A percentile compares a stretch with the other conserved stretches of the same genome.
Evolutionary conservation across 2,329 filamentous ascomycete genomes (phyloP).

Genomic region (Epichloe gansuensis): DNA sequence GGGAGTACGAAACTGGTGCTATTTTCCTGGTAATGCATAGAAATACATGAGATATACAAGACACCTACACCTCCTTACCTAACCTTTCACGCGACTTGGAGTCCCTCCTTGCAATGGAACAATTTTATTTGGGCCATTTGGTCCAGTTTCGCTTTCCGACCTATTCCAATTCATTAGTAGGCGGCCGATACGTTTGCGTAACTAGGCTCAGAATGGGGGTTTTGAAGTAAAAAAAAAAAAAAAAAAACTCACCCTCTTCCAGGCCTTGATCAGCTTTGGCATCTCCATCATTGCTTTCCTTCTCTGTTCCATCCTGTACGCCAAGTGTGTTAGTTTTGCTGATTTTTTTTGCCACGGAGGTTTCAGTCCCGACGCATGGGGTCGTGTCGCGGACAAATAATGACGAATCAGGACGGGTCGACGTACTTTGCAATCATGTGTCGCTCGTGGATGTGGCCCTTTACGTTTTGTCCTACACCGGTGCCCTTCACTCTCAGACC

Average conservation of each 20-base stretch:
- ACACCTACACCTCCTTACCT: neutral
- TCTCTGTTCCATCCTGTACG: constrained; percentile 64
- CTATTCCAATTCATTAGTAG: constrained; percentile 28
- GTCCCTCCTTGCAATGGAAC: neutral
- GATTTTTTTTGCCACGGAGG: neutral
- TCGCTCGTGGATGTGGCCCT: constrained; percentile 90
- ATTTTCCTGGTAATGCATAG: constrained; percentile 14
- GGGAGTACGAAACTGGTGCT: neutral
- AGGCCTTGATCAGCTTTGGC: constrained; percentile 81
- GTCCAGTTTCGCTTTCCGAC: constrained; percentile 43
- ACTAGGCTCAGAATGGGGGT: neutral
- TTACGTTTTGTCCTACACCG: constrained; percentile 82
- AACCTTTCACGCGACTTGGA: neutral
- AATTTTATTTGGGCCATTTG: constrained; percentile 43
- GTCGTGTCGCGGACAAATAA: neutral
- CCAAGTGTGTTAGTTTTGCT: constrained; percentile 5
- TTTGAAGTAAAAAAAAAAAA: neutral
- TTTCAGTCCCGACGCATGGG: neutral
- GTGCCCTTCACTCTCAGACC: constrained; percentile 84
- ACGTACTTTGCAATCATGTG: constrained; percentile 63
- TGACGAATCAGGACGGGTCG: neutral
- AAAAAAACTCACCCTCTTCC: constrained; percentile 68
- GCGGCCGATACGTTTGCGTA: neutral
- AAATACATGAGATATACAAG: constrained; percentile 24
- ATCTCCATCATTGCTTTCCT: constrained; percentile 89